Evolutionary conservation across 1,284 basidiomycete species (phyloP), one percentile per base, ranked within the genome.

Genomic region (Coniophora puteana): DNA sequence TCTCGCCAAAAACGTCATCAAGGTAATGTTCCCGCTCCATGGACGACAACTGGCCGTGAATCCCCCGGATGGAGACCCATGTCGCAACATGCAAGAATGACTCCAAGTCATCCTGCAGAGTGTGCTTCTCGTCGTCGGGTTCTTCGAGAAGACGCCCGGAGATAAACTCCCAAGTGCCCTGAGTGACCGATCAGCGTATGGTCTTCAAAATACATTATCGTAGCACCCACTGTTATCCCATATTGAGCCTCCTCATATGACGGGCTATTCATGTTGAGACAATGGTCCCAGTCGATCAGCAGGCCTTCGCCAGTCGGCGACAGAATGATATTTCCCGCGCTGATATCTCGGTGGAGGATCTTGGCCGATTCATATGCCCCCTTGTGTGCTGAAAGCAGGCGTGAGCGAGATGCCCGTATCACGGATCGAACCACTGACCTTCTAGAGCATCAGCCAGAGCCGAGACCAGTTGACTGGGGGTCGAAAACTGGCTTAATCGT

Each of bases 271-370:
- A 31, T 14, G 20, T 7, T 7, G 8, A 16, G 4, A n/a, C 30
- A 20, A 12, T n/a, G 17, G n/a, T 51, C 49, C 45, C 47, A 48
- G 25, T 48, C 47, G 24, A 43, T 44, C 4, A 50, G 41, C 4
- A 48, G 17, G 4, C 47, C 45, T 27, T n/a, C 13, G 2, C 42
- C 40, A 23, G 30, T 28, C n/a, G 29, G 25, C 26, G 35, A 23
- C 29, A 47, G 25, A 28, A 48, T 41, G 27, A 49, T 39, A 30
- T 52, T 50, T 4, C 41, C 41, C 11, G 28, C 18, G 29, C 41
- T 52, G 28, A 52, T 40, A 33, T 52, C 50, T 13, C 46, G 44
- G 40, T 52, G 50, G 8, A 48, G 25, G 2, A 47, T 27, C 11
- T 38, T 24, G 11, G 3, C 8, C 20, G 5, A 4, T 22, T 38